Evolutionary conservation across 306 rosid species (phyloP), one percentile per base, ranked within the genome.

Genomic region (Spatholobus suberectus): DNA sequence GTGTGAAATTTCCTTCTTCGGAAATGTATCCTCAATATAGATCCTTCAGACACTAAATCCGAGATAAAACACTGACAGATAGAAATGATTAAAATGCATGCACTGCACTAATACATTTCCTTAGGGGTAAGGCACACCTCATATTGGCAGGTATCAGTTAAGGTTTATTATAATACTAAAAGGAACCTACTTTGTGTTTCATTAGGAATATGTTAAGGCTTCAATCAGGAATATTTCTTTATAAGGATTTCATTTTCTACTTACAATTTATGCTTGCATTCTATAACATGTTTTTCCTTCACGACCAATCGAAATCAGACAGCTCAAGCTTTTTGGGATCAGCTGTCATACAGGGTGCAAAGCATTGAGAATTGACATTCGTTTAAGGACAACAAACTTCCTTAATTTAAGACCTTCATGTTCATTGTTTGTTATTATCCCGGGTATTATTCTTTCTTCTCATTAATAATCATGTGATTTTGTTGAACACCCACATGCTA

Each of bases 1-100:
- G 90, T 71, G 79, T 79, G 76, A 88, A 87, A 52, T 86, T 87
- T 88, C 92, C 81, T 87, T 86, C 87, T 88, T 83, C 75, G 94
- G 92, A 79, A 88, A 84, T 51, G 83, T 87, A 86, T 88, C 83
- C 40, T 86, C 91, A 91, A 88, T 93, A 66, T 69, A 81, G 73
- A 81, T 69, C 15, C 69, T 43, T 72, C 52, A 82, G 70, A 57
- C 46, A 81, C 55, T 76, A 74, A 85, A 74, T 62, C 73, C 3
- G 71, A 77, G 77, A 71, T 41, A 59, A 82, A 75, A 77, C 44
- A 84, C 73, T 78, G 80, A 78, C 83, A 83, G 85, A 76, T 49
- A 58, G 81, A 86, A 85, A 84, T 71, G 76, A 87, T 88, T 73
- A 75, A 86, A 76, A 80, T 73, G 54, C 80, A 78, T 32, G 78